A percentile compares a stretch with the other conserved stretches of the same genome.
Evolutionary conservation across 1,284 basidiomycete species (phyloP).

Genomic region (Exsudoporus floridanus): DNA sequence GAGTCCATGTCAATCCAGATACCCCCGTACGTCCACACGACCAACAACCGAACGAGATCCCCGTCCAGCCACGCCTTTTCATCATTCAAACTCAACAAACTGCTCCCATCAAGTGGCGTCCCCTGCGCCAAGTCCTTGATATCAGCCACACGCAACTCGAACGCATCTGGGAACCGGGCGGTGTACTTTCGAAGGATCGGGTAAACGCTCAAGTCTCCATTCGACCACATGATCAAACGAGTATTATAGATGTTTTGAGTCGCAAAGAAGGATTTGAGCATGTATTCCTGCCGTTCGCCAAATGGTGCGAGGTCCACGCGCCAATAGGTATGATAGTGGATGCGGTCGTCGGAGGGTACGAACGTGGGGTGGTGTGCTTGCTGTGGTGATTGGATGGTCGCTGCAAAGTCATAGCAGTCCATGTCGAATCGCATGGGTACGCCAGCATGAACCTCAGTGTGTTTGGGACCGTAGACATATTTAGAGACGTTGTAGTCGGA

Average conservation of each 20-base stretch:
- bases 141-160: conserved; percentile 69
- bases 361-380: conserved; percentile 6
- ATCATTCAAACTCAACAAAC: conserved; percentile 62
- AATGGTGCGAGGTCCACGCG: conserved; percentile 79
- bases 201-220: conserved; percentile 68
- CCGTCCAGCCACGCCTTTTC: conserved; percentile 90
- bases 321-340: conserved; percentile 89
- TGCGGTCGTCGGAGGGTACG: conserved; percentile 43
- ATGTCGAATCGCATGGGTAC: conserved; percentile 72
- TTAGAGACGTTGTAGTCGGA: conserved; percentile 68
- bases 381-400: conserved; percentile 55
- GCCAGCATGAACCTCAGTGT: conserved; percentile 74
- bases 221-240: conserved; percentile 83
- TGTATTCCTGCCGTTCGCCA: conserved; percentile 77
- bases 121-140: conserved; percentile 65
- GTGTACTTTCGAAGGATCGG: conserved; percentile 63
- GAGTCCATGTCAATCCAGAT: conserved; percentile 97
- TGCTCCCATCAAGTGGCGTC: conserved; percentile 72
- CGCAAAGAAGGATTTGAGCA: conserved; percentile 87
- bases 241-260: conserved; percentile 73
- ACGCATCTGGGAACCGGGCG: conserved; percentile 62
- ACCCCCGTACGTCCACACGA: conserved; percentile 88
- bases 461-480: conserved; percentile 57
- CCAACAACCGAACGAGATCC: conserved; percentile 80
- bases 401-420: conserved; percentile 89